These are phyloP conservation scores for Globisporangium mamillatum DNA, from an alignment of 352 stramenopile genomes.

Conservation along the genomic window DNA sequence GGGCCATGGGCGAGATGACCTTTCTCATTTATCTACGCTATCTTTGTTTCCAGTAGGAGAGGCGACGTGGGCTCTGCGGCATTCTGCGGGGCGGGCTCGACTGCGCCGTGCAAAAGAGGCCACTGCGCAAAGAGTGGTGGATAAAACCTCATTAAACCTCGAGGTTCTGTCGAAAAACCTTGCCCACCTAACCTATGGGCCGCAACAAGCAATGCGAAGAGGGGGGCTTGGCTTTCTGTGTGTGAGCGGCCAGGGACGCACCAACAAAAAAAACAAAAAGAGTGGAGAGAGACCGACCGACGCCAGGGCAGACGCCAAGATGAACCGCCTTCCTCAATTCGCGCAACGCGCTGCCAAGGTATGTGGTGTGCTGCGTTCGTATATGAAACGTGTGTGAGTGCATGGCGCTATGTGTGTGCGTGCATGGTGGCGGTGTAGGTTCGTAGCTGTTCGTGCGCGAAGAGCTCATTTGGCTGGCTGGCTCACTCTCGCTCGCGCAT, in stretches of 20 bases:
- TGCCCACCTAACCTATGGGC: not conserved
- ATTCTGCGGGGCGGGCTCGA: slow-evolving; percentile 8
- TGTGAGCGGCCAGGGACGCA: slow-evolving; percentile 19
- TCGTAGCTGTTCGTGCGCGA: not conserved
- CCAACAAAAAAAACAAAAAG: slow-evolving; percentile 46
- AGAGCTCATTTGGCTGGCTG: not conserved
- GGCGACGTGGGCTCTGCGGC: not conserved
- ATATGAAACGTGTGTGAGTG: not conserved
- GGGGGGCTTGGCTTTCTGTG: not conserved
- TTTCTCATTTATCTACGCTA: rapidly evolving
- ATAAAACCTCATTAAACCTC: slow-evolving; percentile 11
- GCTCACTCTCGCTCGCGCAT: not conserved
- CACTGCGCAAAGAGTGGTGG: not conserved
- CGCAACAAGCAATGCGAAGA: not conserved
- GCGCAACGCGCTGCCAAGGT: slow-evolving; percentile 78
- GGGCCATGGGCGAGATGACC: slow-evolving; percentile 22
- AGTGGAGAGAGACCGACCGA: slow-evolving; percentile 27
- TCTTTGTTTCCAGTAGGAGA: not conserved
- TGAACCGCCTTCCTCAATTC: slow-evolving; percentile 73
- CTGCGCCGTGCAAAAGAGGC: not conserved
- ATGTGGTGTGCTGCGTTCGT: slow-evolving; percentile 10
- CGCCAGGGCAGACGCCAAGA: slow-evolving; percentile 31
- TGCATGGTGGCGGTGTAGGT: not conserved
- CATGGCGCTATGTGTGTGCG: not conserved
- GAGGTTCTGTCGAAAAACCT: slow-evolving; percentile 8